These are phyloP conservation scores for Pseudotsuga menziesii DNA, from an alignment of 75 land plant species.

Conservation along the genomic window DNA sequence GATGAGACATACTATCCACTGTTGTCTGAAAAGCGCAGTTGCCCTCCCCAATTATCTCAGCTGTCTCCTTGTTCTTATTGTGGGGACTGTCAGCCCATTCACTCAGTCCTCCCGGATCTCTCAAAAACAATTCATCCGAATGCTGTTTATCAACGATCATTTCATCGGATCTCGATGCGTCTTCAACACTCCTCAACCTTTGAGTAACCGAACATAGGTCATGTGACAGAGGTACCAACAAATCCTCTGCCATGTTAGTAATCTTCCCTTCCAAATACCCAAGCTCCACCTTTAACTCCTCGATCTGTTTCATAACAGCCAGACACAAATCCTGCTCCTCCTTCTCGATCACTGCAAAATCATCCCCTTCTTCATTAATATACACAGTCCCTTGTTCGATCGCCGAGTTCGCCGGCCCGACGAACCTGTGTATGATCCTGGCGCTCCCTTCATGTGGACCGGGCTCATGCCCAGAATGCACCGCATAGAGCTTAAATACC, in stretches of 20 bases:
- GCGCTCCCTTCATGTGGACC: conserved; percentile 26
- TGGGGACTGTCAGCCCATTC: conserved; percentile 7
- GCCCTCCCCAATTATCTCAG: background rate
- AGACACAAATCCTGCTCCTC: conserved; percentile 10
- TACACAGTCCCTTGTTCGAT: conserved; percentile 10
- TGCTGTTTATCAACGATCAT: background rate
- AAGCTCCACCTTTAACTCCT: conserved; percentile 15
- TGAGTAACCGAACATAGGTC: conserved; percentile 12
- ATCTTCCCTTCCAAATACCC: conserved; percentile 11
- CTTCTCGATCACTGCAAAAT: background rate
- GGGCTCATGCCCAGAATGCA: conserved; percentile 28
- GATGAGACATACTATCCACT: conserved; percentile 1
- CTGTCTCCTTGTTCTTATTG: background rate
- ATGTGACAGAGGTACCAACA: conserved; percentile 9
- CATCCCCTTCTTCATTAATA: background rate
- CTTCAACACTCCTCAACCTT: conserved; percentile 12
- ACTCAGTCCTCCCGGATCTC: conserved; percentile 15
- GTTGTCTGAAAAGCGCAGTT: background rate
- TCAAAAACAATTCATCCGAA: background rate
- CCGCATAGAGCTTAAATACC: conserved; percentile 23
- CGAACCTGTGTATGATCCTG: conserved; percentile 19
- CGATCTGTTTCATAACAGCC: conserved; percentile 11
- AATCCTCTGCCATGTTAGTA: conserved; percentile 1
- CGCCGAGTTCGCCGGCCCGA: conserved; percentile 9
- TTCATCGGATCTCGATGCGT: background rate